Base-by-base conservation (phyloP, 345 rosid genomes). In the Aurinia saxatilis region DNA sequence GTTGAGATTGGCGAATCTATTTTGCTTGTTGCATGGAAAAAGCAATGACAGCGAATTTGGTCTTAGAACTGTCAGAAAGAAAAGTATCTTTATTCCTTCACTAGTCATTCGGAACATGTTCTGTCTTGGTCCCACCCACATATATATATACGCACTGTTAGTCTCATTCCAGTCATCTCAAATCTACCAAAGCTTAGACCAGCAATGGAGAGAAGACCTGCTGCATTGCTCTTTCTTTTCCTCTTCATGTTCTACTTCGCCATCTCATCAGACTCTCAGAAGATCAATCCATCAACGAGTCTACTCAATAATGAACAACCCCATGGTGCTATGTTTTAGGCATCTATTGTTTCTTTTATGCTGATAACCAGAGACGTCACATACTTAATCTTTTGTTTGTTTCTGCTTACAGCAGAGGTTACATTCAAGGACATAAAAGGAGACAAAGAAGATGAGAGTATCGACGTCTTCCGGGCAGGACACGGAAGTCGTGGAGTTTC, bases 271-370 rank as follows among this genome's bases (percentile, higher is more conserved):
- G 36, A 50, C 15, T 49, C 75, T 7, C 58, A 25, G 27, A 36
- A 57, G 30, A 52, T 39, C 50, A 17, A 36, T 10, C 40, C 35
- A 48, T 19, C 63, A 7, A 62, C 34, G 11, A 69, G 62, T 56
- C 36, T 48, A 11, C 37, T 30, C 10, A 44, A 16, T 59, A 40
- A 50, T 34, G 41, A 71, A 49, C 55, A 41, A 42, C 3, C 15
- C 60, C 42, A 71, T 17, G 75, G 70, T 71, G 39, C 53, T 63
- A 33, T 57, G 11, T 35, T 49, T 49, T 48, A 55, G 30, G 39
- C 14, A 33, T 50, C 0, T 25, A 13, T 14, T 50, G 17, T 35
- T 17, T 23, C 23, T 63, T 7, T 37, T 15, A 1, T 23, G 39
- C 16, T 56, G 17, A 8, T 35, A 2, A 31, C 53, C 47, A 18